These are phyloP conservation scores for Cytospora mali DNA, from an alignment of 2,329 filamentous ascomycete species.

Conservation along the genomic window DNA sequence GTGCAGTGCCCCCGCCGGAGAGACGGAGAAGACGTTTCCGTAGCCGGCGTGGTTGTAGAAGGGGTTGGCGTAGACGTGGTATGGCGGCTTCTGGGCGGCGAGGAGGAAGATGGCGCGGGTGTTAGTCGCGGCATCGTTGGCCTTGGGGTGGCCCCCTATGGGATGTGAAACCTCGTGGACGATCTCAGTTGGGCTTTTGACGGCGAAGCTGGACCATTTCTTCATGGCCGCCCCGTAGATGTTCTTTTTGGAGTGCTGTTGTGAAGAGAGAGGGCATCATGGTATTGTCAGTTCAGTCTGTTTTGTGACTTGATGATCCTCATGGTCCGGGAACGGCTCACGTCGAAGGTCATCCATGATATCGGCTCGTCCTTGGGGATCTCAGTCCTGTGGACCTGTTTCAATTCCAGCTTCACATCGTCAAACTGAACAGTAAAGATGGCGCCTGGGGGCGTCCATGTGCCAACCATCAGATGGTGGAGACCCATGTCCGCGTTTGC, in stretches of 20 bases:
- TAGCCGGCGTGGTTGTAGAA: slow-evolving; percentile 86
- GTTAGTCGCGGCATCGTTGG: slow-evolving; percentile 71
- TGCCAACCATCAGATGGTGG: slow-evolving; percentile 90
- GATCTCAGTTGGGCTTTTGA: slow-evolving; percentile 76
- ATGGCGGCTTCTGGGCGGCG: slow-evolving; percentile 74
- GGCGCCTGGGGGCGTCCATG: slow-evolving; percentile 86
- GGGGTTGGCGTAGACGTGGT: slow-evolving; percentile 85
- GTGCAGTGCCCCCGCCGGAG: slow-evolving; percentile 58
- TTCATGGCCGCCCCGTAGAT: slow-evolving; percentile 93
- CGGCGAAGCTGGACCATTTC: slow-evolving; percentile 83
- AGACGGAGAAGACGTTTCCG: slow-evolving; percentile 74
- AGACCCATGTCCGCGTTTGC: slow-evolving; percentile 61
- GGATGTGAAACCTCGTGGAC: slow-evolving; percentile 73
- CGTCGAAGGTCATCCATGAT: slow-evolving; percentile 91
- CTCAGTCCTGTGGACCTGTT: slow-evolving; percentile 76
- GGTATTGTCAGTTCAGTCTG: not conserved
- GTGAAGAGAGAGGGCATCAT: slow-evolving; percentile 7
- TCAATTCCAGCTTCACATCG: slow-evolving; percentile 74
- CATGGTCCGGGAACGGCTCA: slow-evolving; percentile 47
- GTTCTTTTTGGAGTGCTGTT: slow-evolving; percentile 76
- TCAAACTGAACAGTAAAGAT: slow-evolving; percentile 91
- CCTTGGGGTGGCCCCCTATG: slow-evolving; percentile 72
- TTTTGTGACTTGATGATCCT: not conserved
- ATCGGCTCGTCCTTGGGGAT: slow-evolving; percentile 85
- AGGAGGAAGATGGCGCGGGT: slow-evolving; percentile 89